Conservation (phyloP, 345 rosid genomes). For the Gossypium raimondii region DNA sequence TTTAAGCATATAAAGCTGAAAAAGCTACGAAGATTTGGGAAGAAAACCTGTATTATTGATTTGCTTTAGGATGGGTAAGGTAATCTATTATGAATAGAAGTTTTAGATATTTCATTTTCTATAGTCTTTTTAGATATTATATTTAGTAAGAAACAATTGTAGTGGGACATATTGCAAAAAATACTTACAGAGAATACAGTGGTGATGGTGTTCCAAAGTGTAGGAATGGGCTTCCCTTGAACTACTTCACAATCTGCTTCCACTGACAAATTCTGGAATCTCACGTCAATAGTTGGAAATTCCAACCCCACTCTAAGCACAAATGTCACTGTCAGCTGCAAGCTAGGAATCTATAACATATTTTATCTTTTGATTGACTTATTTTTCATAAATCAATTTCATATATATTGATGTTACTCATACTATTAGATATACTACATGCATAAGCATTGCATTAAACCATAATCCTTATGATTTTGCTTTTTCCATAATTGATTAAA, state of each 20-base stretch:
- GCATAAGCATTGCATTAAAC: not conserved
- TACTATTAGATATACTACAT: not conserved
- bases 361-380: not conserved
- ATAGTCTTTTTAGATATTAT: not conserved
- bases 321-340: not conserved
- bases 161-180: not conserved
- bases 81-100: too few relatives aligned
- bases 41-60: not conserved
- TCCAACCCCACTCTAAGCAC: conserved; percentile 31
- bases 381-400: not conserved
- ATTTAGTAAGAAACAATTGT: not conserved
- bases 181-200: conserved; percentile 4
- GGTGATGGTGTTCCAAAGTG: conserved; percentile 35
- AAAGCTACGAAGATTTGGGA: not conserved
- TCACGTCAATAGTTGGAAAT: conserved; percentile 36
- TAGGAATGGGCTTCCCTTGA: conserved; percentile 36
- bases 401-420: not conserved
- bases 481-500: not conserved
- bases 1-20: not conserved
- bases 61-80: not conserved
- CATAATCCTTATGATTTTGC: not conserved
- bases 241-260: conserved; percentile 35
- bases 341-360: not conserved
- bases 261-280: conserved; percentile 27
- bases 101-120: too few relatives aligned